Percentiles rank a stretch among this genome's conserved stretches.
phyloP scores from a whole-genome alignment of 805 yeast species.

The Hermanozyma aechmeae region DNA sequence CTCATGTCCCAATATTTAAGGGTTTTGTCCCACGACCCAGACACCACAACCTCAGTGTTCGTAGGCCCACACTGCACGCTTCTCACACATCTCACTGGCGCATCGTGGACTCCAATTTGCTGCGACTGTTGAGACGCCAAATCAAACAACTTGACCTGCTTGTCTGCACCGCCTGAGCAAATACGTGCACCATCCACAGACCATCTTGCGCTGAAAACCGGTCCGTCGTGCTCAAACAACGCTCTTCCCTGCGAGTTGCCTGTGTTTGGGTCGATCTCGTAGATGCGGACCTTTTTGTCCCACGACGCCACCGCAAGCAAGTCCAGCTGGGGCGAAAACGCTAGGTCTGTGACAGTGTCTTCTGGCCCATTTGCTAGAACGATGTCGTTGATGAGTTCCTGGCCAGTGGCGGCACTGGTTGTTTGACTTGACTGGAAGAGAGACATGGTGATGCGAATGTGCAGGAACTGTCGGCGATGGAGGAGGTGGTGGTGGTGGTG shows the following conservation, averaged over 20 bases:
- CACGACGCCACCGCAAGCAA: constrained; percentile 76
- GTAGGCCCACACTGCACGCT: constrained; percentile 80
- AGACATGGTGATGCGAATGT: no score
- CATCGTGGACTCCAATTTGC: constrained; percentile 81
- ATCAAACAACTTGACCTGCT: constrained; percentile 77
- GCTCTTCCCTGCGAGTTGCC: constrained; percentile 88
- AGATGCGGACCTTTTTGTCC: constrained; percentile 92
- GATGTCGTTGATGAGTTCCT: constrained; percentile 62
- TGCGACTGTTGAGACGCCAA: constrained; percentile 71
- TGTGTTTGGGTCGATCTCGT: constrained; percentile 64
- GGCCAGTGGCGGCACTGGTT: constrained; percentile 37
- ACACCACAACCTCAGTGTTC: constrained; percentile 72
- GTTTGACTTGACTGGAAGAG: no score
- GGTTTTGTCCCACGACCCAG: constrained; percentile 96
- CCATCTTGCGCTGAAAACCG: constrained; percentile 79
- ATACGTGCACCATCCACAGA: constrained; percentile 80
- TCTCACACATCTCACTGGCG: constrained; percentile 65
- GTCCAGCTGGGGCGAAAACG: constrained; percentile 84
- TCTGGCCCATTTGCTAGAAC: constrained; percentile 77
- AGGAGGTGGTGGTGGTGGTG: no score
- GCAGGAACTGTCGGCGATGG: no score
- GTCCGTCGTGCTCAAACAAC: constrained; percentile 80
- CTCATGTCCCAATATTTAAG: constrained; percentile 92
- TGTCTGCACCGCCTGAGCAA: constrained; percentile 85
- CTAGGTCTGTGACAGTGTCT: constrained; percentile 75